Evolutionary conservation across 306 rosid genomes (phyloP).

Genomic region (Fagus crenata): DNA sequence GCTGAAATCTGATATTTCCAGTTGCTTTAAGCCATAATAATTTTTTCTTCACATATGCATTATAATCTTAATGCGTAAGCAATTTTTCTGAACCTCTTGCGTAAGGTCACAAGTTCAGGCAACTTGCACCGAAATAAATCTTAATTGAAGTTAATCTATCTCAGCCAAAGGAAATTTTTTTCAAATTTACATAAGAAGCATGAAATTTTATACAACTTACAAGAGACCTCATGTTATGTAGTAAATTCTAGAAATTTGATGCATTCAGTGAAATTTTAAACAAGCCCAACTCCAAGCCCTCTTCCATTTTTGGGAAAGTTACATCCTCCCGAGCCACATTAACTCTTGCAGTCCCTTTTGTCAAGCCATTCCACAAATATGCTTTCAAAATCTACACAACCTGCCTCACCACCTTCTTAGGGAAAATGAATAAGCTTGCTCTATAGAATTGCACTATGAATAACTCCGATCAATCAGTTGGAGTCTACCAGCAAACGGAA

Average conservation of each 20-base stretch:
- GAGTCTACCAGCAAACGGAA: too few species aligned
- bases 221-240: too few species aligned
- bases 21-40: not conserved
- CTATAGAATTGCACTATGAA: too few species aligned
- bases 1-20: not conserved
- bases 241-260: not conserved
- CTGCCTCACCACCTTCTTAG: too few species aligned
- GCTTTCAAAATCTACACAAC: too few species aligned
- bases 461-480: too few species aligned
- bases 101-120: not conserved
- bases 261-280: not conserved
- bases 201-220: not conserved
- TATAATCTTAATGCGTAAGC: not conserved
- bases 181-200: not conserved
- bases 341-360: too few species aligned
- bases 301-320: too few species aligned
- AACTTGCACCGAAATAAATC: not conserved
- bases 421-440: too few species aligned
- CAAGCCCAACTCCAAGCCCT: too few species aligned
- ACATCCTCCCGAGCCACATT: too few species aligned
- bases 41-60: not conserved
- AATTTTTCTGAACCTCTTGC: not conserved
- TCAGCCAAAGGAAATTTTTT: not conserved
- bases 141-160: not conserved
- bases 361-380: too few species aligned